phyloP scores from a whole-genome alignment of 23 red algal species.

The Gracilaria gracilis region DNA sequence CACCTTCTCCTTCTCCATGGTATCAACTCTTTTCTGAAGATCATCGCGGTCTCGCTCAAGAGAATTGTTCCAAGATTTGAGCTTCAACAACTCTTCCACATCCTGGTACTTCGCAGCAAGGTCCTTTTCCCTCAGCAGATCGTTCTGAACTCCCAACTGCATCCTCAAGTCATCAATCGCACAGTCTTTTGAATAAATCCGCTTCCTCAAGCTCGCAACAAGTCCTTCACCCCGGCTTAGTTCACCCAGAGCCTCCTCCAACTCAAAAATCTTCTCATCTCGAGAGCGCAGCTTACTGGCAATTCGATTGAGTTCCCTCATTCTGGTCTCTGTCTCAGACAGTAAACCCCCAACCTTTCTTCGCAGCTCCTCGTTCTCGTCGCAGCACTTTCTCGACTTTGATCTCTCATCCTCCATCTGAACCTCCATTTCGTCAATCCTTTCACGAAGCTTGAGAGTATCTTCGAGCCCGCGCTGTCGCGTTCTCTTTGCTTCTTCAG shows the following conservation, averaged over 20 bases:
- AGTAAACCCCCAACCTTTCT: neutral
- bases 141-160: neutral
- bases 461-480: neutral
- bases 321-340: constrained; percentile 15
- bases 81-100: constrained; percentile 10
- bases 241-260: neutral
- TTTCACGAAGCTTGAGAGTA: neutral
- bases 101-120: neutral
- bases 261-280: constrained; percentile 29
- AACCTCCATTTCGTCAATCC: neutral
- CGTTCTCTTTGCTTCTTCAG: constrained; percentile 7
- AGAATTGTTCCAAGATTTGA: neutral
- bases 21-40: constrained; percentile 7
- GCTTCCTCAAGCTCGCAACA: constrained; percentile 12
- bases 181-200: neutral
- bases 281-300: neutral
- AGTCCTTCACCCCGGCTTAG: neutral
- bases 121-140: neutral
- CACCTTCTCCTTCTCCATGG: neutral
- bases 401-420: neutral
- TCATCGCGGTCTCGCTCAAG: neutral
- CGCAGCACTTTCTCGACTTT: neutral
- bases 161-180: constrained; percentile 8
- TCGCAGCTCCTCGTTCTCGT: constrained; percentile 29
- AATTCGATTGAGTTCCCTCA: constrained; percentile 7